phyloP scores from a whole-genome alignment of 305 asterid genomes.

The Plantago lanceolata region DNA sequence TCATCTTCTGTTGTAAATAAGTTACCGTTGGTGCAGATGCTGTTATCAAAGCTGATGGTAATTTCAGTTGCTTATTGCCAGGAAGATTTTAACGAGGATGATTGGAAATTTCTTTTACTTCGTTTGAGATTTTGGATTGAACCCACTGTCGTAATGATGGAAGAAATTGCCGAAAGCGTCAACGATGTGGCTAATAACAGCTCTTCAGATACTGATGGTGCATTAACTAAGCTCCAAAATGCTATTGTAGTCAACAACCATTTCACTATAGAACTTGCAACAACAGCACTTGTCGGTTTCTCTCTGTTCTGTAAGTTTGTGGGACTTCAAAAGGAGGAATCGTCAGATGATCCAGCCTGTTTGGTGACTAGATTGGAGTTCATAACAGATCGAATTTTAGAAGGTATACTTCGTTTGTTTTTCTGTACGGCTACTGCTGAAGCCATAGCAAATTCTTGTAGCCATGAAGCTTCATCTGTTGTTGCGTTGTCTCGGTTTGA shows the following conservation, averaged over 20 bases:
- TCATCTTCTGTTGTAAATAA: constrained; percentile 65
- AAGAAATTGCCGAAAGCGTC: constrained; percentile 77
- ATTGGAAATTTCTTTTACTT: constrained; percentile 82
- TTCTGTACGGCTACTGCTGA: constrained; percentile 79
- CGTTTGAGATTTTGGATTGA: constrained; percentile 90
- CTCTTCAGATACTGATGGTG: constrained; percentile 37
- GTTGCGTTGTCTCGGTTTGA: constrained; percentile 66
- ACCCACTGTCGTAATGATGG: constrained; percentile 70
- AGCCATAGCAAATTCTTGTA: constrained; percentile 54
- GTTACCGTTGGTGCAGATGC: constrained; percentile 66
- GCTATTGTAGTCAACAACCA: constrained; percentile 43
- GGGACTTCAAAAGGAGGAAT: constrained; percentile 42
- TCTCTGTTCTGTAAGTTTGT: constrained; percentile 50
- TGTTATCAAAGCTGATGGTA: constrained; percentile 65
- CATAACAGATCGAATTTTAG: constrained; percentile 68
- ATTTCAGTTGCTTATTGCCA: constrained; percentile 86
- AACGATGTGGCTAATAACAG: constrained; percentile 40
- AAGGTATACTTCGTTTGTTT: constrained; percentile 83
- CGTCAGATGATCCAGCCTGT: constrained; percentile 35
- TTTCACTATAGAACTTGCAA: constrained; percentile 59
- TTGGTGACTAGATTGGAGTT: constrained; percentile 66
- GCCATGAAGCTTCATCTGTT: constrained; percentile 55
- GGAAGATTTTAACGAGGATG: constrained; percentile 83
- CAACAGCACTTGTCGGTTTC: constrained; percentile 77
- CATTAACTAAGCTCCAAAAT: constrained; percentile 43